Conservation (phyloP, 192 early-diverging fungal species). For the Spizellomyces sp. region DNA sequence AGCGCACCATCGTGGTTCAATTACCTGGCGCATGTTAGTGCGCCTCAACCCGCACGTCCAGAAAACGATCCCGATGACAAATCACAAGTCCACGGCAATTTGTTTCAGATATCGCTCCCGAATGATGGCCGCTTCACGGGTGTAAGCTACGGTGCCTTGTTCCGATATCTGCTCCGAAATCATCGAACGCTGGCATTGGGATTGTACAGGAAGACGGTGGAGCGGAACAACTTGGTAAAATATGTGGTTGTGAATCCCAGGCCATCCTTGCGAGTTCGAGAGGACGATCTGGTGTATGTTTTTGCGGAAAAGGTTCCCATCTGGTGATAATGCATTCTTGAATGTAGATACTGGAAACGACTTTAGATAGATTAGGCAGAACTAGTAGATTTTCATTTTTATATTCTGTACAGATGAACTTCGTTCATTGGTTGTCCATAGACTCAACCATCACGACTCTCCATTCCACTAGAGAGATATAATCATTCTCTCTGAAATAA, state of each 20-base stretch:
- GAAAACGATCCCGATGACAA: conserved; percentile 11
- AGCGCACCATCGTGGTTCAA: neutral
- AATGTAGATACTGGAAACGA: neutral
- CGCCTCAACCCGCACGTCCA: neutral
- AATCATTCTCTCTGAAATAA: too few species aligned
- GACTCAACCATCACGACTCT: neutral
- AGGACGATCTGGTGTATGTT: conserved; percentile 62
- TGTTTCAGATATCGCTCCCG: conserved; percentile 53
- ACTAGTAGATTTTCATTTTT: too few species aligned
- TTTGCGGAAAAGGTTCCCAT: conserved; percentile 29
- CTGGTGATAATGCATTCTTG: neutral
- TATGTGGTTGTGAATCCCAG: conserved; percentile 66
- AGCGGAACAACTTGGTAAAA: conserved; percentile 54
- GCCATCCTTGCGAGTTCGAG: conserved; percentile 48
- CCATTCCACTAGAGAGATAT: neutral
- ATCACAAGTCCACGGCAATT: conserved; percentile 42
- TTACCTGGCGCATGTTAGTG: neutral
- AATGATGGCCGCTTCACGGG: conserved; percentile 35
- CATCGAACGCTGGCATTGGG: conserved; percentile 58
- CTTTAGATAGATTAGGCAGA: too few species aligned
- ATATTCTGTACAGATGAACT: neutral
- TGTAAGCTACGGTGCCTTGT: conserved; percentile 49
- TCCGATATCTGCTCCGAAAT: conserved; percentile 50
- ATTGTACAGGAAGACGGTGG: conserved; percentile 61
- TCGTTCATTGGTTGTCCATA: neutral